Conservation (phyloP, 345 rosid species). For the Salix dunnii region DNA sequence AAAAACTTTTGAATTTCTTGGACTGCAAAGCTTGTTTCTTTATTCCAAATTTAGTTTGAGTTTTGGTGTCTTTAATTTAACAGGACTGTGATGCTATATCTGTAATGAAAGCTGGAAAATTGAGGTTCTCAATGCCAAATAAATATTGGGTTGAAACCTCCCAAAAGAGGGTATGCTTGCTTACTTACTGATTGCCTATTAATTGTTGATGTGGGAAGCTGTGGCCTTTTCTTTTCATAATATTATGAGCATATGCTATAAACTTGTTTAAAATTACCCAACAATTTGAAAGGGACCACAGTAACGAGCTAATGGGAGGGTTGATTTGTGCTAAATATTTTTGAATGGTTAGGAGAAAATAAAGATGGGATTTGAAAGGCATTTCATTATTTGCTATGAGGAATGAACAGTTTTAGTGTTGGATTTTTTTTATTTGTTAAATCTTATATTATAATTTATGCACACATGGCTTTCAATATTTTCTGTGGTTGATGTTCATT, state of each 20-base stretch:
- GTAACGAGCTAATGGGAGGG: neutral
- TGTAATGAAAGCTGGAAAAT: constrained; percentile 70
- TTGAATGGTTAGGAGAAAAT: neutral
- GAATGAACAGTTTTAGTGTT: neutral
- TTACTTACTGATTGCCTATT: neutral
- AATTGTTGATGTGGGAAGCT: neutral
- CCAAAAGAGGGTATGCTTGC: constrained; percentile 66
- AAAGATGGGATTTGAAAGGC: neutral
- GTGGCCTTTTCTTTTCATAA: neutral
- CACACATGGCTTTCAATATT: neutral
- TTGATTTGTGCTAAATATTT: neutral
- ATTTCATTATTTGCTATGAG: no score
- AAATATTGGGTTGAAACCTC: constrained; percentile 80
- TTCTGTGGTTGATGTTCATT: neutral
- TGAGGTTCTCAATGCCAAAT: constrained; percentile 65
- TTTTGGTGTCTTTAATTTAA: neutral
- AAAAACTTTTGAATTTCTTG: neutral
- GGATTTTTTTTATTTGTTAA: neutral
- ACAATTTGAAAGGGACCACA: neutral
- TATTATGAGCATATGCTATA: neutral
- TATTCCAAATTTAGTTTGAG: neutral
- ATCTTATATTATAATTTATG: no score
- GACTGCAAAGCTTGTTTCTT: neutral
- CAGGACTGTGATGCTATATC: constrained; percentile 69
- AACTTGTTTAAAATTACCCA: neutral